A percentile compares a stretch with the other conserved stretches of the same genome.
Evolutionary conservation across 768 basidiomycete genomes (phyloP).

Genomic region (Coprinopsis cinerea): DNA sequence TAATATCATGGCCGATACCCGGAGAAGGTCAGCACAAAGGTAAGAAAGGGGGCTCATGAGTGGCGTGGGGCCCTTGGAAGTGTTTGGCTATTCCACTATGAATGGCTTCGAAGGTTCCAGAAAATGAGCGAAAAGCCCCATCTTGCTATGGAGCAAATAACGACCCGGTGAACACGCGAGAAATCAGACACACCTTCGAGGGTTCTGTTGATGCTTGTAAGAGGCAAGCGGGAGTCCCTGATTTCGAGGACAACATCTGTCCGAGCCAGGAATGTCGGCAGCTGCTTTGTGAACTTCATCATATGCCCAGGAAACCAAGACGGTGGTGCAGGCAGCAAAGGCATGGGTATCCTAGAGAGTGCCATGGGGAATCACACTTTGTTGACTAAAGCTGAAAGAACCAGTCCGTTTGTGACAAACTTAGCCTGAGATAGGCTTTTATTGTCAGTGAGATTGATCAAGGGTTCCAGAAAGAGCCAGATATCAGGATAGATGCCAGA

Average conservation of each 20-base stretch:
- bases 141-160: neutral
- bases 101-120: neutral
- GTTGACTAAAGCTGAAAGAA: neutral
- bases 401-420: too few species aligned
- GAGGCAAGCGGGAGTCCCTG: constrained; percentile 85
- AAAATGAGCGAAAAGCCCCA: neutral
- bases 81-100: neutral
- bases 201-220: constrained; percentile 88
- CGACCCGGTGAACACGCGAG: constrained; percentile 20
- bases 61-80: neutral
- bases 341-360: constrained; percentile 31
- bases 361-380: constrained; percentile 20
- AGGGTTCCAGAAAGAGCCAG: too few species aligned
- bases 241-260: constrained; percentile 93
- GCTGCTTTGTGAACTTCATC: constrained; percentile 74
- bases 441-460: too few species aligned
- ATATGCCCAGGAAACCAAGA: constrained; percentile 98
- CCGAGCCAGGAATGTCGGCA: constrained; percentile 71
- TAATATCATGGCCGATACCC: constrained; percentile 15
- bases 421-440: too few species aligned
- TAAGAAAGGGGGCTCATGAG: neutral
- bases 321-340: constrained; percentile 58
- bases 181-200: constrained; percentile 60
- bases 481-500: neutral
- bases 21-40: constrained; percentile 5